Evolutionary conservation across 73 alveolate genomes (phyloP).

Genomic region (Paramecium primaurelia): DNA sequence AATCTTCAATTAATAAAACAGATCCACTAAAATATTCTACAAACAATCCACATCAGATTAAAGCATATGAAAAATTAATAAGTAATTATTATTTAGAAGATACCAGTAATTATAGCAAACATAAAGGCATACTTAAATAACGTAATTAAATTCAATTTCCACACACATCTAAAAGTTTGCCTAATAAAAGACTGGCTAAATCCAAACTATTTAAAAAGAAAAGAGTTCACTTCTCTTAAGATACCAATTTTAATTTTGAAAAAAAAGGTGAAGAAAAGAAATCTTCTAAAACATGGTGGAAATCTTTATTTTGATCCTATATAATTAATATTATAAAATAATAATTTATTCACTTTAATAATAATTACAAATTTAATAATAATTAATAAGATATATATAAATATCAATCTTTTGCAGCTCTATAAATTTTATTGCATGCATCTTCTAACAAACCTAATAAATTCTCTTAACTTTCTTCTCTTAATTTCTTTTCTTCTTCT

Average conservation of each 20-base stretch:
- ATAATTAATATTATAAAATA: not conserved
- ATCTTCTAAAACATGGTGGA: not conserved
- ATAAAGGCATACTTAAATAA: not conserved
- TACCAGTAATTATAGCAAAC: not conserved
- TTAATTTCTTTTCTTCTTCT: conserved; percentile 88
- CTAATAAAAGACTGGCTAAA: not conserved
- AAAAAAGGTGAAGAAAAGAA: not conserved
- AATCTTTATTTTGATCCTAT: not conserved
- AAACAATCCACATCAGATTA: not conserved
- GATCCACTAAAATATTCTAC: not conserved
- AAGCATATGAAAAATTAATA: not conserved
- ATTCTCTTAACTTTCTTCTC: conserved; percentile 93
- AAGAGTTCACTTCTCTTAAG: conserved; percentile 3
- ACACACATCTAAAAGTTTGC: not conserved
- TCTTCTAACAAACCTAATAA: conserved; percentile 92
- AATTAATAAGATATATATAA: not conserved
- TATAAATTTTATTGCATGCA: conserved; percentile 84
- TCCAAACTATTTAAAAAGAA: not conserved
- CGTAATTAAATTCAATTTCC: not conserved
- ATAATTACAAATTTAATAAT: not conserved
- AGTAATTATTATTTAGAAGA: not conserved
- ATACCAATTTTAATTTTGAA: not conserved
- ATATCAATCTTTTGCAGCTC: conserved; percentile 59
- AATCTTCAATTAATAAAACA: not conserved
- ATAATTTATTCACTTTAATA: too few relatives aligned